phyloP scores from a whole-genome alignment of 345 rosid species.

The Eucalyptus sp. region DNA sequence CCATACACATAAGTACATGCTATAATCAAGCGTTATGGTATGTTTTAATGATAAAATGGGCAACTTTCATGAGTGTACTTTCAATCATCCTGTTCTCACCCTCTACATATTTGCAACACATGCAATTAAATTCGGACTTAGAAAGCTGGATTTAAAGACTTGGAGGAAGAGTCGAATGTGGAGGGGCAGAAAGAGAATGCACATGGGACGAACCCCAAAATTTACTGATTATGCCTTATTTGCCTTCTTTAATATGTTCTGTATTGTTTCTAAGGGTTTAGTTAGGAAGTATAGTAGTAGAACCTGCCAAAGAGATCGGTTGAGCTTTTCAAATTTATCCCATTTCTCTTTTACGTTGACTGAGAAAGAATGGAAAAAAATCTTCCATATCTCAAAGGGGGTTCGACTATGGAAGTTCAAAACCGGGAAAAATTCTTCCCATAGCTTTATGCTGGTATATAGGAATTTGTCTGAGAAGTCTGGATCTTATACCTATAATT shows the following conservation, averaged over 20 bases:
- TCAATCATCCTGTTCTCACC: neutral
- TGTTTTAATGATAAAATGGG: neutral
- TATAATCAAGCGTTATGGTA: neutral
- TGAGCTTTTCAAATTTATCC: neutral
- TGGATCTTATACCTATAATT: neutral
- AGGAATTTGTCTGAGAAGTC: neutral
- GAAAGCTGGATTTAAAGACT: neutral
- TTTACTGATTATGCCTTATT: neutral
- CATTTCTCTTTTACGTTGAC: neutral
- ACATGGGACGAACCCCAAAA: neutral
- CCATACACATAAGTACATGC: neutral
- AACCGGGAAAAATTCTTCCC: neutral
- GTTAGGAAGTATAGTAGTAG: neutral
- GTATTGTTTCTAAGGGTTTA: neutral
- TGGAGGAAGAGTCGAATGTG: neutral
- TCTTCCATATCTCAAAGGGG: neutral
- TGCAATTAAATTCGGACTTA: neutral
- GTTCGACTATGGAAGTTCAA: neutral
- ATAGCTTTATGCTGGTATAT: neutral
- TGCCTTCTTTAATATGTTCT: neutral
- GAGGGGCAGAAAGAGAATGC: neutral
- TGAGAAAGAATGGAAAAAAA: neutral
- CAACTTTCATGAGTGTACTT: neutral
- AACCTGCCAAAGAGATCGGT: neutral
- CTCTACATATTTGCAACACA: neutral